Evolutionary conservation across 257 asterid species (phyloP).

Genomic region (Solanum ossicruentum): DNA sequence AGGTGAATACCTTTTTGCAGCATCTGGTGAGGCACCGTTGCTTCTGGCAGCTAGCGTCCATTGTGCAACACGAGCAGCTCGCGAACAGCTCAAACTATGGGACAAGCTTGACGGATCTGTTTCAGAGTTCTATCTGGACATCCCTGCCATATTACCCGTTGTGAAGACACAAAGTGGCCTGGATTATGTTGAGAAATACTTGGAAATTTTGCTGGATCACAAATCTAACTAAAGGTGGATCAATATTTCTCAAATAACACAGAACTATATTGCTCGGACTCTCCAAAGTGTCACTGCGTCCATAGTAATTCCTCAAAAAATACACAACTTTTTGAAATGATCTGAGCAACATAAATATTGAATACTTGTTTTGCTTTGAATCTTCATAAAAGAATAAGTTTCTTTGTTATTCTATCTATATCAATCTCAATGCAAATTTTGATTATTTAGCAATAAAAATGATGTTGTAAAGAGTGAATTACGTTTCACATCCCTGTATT

Average conservation of each 20-base stretch:
- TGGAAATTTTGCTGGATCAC: slow-evolving; percentile 12
- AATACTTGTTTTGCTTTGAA: background rate
- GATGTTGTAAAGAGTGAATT: background rate
- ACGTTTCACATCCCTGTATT: background rate
- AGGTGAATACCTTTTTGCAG: slow-evolving; percentile 15
- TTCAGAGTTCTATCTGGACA: slow-evolving; percentile 30
- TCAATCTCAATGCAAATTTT: background rate
- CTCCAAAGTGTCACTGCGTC: background rate
- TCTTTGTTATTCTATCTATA: background rate
- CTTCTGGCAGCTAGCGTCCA: slow-evolving; percentile 63
- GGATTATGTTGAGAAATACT: slow-evolving; percentile 34
- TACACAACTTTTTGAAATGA: background rate
- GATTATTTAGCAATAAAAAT: background rate
- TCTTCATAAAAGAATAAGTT: background rate
- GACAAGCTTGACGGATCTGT: slow-evolving; percentile 33
- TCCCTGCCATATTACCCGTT: slow-evolving; percentile 60
- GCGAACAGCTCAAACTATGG: slow-evolving; percentile 49
- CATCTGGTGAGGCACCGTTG: slow-evolving; percentile 82
- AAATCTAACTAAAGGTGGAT: background rate
- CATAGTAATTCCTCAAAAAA: background rate
- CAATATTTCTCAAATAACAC: background rate
- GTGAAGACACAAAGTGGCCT: slow-evolving; percentile 64
- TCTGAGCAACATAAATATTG: background rate
- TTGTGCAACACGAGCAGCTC: slow-evolving; percentile 70
- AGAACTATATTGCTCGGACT: background rate